These are phyloP conservation scores for Pseudocercospora musae DNA, from an alignment of 2,329 filamentous ascomycete genomes.

Conservation along the genomic window DNA sequence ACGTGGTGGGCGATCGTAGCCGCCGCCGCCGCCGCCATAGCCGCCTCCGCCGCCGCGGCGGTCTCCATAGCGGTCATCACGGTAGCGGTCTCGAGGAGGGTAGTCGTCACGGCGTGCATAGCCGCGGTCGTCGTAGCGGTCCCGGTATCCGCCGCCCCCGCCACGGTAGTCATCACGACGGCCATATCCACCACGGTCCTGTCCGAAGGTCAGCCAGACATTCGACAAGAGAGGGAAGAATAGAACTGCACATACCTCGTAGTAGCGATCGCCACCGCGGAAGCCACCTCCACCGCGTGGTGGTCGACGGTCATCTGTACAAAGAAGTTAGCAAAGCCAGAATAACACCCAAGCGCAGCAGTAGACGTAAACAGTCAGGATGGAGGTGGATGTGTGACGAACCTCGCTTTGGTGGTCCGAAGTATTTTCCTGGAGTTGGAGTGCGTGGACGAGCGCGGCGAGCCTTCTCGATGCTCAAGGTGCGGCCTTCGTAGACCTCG, in stretches of 20 bases:
- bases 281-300: slow-evolving; percentile 38
- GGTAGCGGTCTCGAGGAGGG: slow-evolving; percentile 48
- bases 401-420: slow-evolving; percentile 86
- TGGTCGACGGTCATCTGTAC: slow-evolving; percentile 44
- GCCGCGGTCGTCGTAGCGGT: slow-evolving; percentile 65
- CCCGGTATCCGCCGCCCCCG: slow-evolving; percentile 47
- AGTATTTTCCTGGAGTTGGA: slow-evolving; percentile 98
- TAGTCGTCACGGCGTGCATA: slow-evolving; percentile 56
- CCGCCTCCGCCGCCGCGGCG: slow-evolving; percentile 30
- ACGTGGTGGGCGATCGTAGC: slow-evolving; percentile 33
- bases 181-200: slow-evolving; percentile 36
- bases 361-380: slow-evolving; percentile 12
- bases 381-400: slow-evolving; percentile 17
- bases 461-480: slow-evolving; percentile 97
- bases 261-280: slow-evolving; percentile 48
- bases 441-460: slow-evolving; percentile 91
- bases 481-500: slow-evolving; percentile 91
- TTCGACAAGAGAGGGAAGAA: not conserved
- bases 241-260: slow-evolving; percentile 33
- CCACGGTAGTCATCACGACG: slow-evolving; percentile 51
- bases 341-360: slow-evolving; percentile 13
- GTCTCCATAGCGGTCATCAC: slow-evolving; percentile 35
- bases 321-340: slow-evolving; percentile 23
- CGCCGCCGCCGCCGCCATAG: slow-evolving; percentile 23
- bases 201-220: not conserved